Conservation (phyloP, 139 green algal species). For the Picochlorum sp. region DNA sequence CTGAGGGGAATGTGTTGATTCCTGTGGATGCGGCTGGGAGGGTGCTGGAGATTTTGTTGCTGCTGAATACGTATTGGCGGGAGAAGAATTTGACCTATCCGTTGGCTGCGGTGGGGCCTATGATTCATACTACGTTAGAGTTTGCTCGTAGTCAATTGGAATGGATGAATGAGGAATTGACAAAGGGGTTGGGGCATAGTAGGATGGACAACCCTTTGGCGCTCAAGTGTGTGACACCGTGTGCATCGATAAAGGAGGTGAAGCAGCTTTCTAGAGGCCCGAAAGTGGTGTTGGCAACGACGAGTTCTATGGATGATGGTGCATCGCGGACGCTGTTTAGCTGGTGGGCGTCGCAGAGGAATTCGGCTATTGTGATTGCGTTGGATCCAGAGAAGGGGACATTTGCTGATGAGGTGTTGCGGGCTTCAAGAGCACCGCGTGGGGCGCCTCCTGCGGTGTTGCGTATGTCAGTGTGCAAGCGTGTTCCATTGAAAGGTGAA, state of each 20-base stretch:
- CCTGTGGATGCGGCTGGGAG: conserved; percentile 77
- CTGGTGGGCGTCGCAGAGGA: conserved; percentile 62
- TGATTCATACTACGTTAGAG: conserved; percentile 59
- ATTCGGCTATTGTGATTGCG: conserved; percentile 74
- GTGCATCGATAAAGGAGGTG: conserved; percentile 41
- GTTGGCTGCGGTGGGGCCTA: conserved; percentile 58
- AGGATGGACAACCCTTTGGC: conserved; percentile 60
- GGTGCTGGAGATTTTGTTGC: conserved; percentile 81
- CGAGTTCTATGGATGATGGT: conserved; percentile 57
- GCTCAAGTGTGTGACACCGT: conserved; percentile 40
- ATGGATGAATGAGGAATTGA: conserved; percentile 70
- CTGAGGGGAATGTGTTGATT: conserved; percentile 75
- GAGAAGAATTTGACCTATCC: conserved; percentile 55
- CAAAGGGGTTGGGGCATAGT: conserved; percentile 40
- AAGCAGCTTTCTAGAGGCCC: conserved; percentile 34
- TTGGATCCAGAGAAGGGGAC: conserved; percentile 25
- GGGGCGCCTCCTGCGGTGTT: conserved; percentile 27
- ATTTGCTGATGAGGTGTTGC: not conserved
- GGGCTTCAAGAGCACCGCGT: not conserved
- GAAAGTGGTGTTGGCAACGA: conserved; percentile 76
- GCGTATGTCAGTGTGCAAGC: conserved; percentile 27
- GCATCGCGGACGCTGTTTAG: conserved; percentile 60
- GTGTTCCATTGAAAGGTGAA: conserved; percentile 65
- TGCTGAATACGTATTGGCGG: conserved; percentile 72
- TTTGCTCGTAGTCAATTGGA: conserved; percentile 70